phyloP scores from a whole-genome alignment of 2,329 filamentous ascomycete genomes.

The Pochonia chlamydosporia region DNA sequence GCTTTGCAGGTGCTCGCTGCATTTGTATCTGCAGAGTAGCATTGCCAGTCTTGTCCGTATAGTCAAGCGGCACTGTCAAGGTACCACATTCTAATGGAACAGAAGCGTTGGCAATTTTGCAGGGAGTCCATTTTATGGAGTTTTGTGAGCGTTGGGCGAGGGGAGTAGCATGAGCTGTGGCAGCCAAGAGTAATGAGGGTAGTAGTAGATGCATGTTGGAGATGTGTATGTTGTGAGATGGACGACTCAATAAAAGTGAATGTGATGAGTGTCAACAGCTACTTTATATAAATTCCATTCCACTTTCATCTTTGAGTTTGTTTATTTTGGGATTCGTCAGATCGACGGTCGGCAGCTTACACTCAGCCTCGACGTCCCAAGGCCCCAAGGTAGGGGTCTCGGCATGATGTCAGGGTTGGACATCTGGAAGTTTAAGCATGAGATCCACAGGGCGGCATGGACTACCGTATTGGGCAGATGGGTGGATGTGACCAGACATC shows the following conservation, averaged over 20 bases:
- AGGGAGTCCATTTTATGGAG: conserved; percentile 1
- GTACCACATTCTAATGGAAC: conserved; percentile 2
- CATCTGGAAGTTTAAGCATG: not conserved
- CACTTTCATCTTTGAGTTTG: not conserved
- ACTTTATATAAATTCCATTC: not conserved
- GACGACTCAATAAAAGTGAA: not conserved
- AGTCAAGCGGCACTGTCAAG: conserved; percentile 7
- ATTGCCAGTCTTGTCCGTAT: conserved; percentile 1
- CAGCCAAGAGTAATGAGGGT: not conserved
- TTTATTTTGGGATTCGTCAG: not conserved
- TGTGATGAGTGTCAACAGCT: not conserved
- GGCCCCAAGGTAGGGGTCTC: not conserved
- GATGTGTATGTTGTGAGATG: not conserved
- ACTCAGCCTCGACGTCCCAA: not conserved
- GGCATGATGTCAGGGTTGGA: not conserved
- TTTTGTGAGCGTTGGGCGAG: not conserved
- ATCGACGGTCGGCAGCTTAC: not conserved
- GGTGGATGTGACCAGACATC: no score
- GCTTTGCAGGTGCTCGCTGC: conserved; percentile 1
- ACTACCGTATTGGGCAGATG: not conserved
- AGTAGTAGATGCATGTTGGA: not conserved
- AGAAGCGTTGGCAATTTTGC: not conserved
- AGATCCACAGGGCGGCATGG: not conserved
- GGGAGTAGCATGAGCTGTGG: not conserved
- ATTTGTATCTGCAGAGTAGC: not conserved